Evolutionary conservation across 108 stramenopile genomes (phyloP).

Genomic region (Aurantiochytrium sp.): DNA sequence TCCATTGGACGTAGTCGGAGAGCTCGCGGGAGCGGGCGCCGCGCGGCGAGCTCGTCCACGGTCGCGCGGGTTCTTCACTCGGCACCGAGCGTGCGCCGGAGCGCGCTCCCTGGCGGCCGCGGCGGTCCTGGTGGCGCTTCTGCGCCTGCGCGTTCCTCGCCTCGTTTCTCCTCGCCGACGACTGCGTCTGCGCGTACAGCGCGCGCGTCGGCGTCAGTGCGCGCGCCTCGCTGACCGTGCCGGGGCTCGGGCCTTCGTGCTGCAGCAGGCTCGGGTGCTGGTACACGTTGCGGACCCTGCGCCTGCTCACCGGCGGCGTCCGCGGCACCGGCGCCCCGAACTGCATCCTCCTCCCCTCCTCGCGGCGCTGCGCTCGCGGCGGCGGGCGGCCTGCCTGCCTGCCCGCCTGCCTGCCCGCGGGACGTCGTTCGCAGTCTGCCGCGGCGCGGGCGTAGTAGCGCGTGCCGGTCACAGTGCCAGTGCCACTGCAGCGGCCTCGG

Average conservation of each 20-base stretch:
- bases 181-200: not conserved
- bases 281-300: not conserved
- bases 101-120: not conserved
- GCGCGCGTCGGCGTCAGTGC: not conserved
- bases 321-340: not conserved
- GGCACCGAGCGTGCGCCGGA: not conserved
- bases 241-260: not conserved
- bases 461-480: too few relatives aligned
- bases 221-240: not conserved
- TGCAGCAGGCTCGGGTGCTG: not conserved
- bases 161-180: too few relatives aligned
- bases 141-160: not conserved
- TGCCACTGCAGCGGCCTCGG: too few relatives aligned
- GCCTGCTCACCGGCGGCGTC: not conserved
- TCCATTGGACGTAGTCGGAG: not conserved
- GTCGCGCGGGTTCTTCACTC: not conserved
- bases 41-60: not conserved
- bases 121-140: not conserved
- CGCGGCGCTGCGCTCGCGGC: too few relatives aligned
- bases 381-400: too few relatives aligned
- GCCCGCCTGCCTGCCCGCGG: too few relatives aligned
- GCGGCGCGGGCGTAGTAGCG: too few relatives aligned
- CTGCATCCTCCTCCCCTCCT: not conserved
- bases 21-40: not conserved
- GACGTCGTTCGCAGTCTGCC: too few relatives aligned